Base-by-base conservation (phyloP, 139 green algal species). In the Edaphochlamys debaryana region DNA sequence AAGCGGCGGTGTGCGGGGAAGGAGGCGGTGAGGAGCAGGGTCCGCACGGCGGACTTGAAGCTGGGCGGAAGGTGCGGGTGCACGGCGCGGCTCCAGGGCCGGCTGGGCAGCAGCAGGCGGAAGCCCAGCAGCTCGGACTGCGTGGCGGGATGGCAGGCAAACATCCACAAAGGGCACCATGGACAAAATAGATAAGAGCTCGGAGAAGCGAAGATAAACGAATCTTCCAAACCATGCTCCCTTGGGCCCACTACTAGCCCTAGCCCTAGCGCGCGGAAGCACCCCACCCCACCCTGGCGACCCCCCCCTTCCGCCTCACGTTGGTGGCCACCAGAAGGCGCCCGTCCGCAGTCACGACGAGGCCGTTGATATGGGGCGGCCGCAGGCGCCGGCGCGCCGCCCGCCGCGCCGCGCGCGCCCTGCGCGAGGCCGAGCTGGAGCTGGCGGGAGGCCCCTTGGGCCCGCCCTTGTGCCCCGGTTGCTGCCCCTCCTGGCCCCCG, bases 251-350 rank as follows among this genome's bases (percentile, higher is more conserved):
- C 11, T 11, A 15, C 48, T 23, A 15, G 48, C 48, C 11, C 48
- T 54, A 23, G 48, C 11, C 15, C 15, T 54, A n/a, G n/a, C n/a
- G n/a, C n/a, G n/a, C n/a, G n/a, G n/a, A n/a, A n/a, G n/a, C n/a
- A n/a, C n/a, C n/a, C n/a, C n/a, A n/a, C n/a, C n/a, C n/a, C n/a
- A n/a, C n/a, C n/a, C n/a, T n/a, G n/a, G n/a, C n/a, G n/a, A n/a
- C n/a, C n/a, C n/a, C n/a, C n/a, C n/a, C n/a, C n/a, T n/a, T n/a
- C n/a, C n/a, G n/a, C n/a, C 70, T 22, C 70, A 78, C 71, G 15
- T 79, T 52, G 2, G 71, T 79, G 15, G 71, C 4, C 52, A 67
- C 36, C 52, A 79, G 71, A 34, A 79, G 52, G 23, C 71, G 71
- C 1, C 52, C 50, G 36, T 79, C 52, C 0, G 52, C 17, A 2